Evolutionary conservation across 441 rosid genomes (phyloP), one percentile per base, ranked within the genome.

Genomic region (Theobroma grandiflorum): DNA sequence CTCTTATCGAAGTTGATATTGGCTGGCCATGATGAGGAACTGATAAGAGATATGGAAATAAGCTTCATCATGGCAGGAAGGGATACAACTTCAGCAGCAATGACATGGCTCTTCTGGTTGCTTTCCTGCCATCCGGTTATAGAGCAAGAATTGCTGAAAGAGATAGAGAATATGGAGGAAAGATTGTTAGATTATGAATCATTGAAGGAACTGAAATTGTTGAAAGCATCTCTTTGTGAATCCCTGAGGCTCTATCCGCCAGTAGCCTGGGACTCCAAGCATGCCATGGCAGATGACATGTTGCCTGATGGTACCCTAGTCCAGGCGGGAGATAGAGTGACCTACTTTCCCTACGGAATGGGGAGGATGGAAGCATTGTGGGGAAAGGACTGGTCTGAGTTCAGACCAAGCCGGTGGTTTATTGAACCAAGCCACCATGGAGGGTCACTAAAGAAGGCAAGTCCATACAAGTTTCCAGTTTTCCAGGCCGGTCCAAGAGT

Each of bases 401-500:
- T 88, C 85, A 85, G 85, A 80, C 94, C 93, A 22, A 84, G 77
- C 69, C 81, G 91, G 33, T 91, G 95, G 94, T 73, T 86, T 12
- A 62, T 50, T 1, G 73, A 72, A 57, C 20, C 73, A 4, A 72
- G 43, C 26, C 42, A 4, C 59, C 52, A 68, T 1, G 67, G 65
- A 47, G 82, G 87, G 62, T 83, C 77, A 22, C 64, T 87, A 4
- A 86, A 85, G 82, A 82, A 80, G 63, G 83, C 89, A 14, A 79
- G 86, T 47, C 89, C 92, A 0, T 91, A 74, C 52, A 83, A 81
- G 81, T 91, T 89, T 53, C 91, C 92, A 8, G 88, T 91, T 35
- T 91, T 91, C 68, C 94, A 91, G 75, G 94, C 92, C 12, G 94
- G 94, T 70, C 94, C 92, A 22, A 89, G 92, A 79, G 86, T 88